Evolutionary conservation across 2,329 filamentous ascomycete genomes (phyloP).

Genomic region (Ceratocystis variospora): DNA sequence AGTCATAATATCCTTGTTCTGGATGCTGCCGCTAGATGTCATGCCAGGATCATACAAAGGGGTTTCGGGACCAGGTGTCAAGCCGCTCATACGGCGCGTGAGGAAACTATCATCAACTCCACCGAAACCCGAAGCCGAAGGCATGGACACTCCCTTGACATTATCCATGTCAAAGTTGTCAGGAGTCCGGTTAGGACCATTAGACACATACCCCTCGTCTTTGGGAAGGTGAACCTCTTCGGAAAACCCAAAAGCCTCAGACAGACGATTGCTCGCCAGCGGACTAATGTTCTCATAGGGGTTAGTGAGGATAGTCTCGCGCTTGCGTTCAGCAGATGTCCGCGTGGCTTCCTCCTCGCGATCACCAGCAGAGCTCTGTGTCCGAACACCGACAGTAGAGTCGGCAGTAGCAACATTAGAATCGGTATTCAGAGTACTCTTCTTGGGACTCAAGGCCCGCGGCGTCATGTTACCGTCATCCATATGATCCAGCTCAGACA

Average conservation of each 20-base stretch:
- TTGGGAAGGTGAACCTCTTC: conserved; percentile 13
- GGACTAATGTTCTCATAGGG: conserved; percentile 53
- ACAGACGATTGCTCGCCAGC: conserved; percentile 41
- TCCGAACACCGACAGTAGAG: background rate
- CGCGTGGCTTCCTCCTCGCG: conserved; percentile 27
- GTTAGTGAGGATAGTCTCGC: conserved; percentile 53
- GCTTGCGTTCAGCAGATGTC: conserved; percentile 44
- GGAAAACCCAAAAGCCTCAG: conserved; percentile 34
- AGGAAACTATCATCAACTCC: conserved; percentile 55
- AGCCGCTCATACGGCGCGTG: conserved; percentile 62
- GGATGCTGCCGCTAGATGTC: conserved; percentile 60
- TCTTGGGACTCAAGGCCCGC: conserved; percentile 21
- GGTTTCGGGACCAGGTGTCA: conserved; percentile 82
- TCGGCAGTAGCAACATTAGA: conserved; percentile 40
- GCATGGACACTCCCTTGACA: conserved; percentile 34
- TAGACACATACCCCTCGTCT: conserved; percentile 89
- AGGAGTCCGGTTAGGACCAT: conserved; percentile 43
- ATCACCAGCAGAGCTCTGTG: conserved; percentile 26
- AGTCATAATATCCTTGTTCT: conserved; percentile 92
- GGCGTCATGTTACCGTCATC: conserved; percentile 37
- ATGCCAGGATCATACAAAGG: conserved; percentile 84
- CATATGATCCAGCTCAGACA: background rate
- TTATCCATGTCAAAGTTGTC: conserved; percentile 35
- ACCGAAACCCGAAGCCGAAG: conserved; percentile 25
- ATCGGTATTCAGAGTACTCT: conserved; percentile 30